These are phyloP conservation scores for Schizothecium vesticola DNA, from an alignment of 495 filamentous ascomycete genomes.

Conservation along the genomic window DNA sequence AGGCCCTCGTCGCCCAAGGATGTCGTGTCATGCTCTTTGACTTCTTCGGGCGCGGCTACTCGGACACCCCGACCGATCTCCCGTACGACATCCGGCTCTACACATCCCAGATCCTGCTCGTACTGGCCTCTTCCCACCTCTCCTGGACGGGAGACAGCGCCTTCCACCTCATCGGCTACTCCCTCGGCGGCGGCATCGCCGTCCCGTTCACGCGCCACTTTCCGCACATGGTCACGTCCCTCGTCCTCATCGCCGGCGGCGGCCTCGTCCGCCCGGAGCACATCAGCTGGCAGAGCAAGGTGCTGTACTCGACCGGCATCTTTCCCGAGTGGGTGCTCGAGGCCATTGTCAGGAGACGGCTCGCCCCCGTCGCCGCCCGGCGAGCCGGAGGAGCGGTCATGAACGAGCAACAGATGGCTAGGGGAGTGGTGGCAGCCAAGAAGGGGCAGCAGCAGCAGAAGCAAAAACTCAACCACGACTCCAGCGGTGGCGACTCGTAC, in stretches of 20 bases:
- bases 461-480: conserved; percentile 22
- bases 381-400: conserved; percentile 1
- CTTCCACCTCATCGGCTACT: conserved; percentile 76
- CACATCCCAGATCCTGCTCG: conserved; percentile 65
- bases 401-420: conserved; percentile 26
- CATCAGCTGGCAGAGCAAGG: conserved; percentile 34
- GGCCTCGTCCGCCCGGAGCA: conserved; percentile 48
- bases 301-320: conserved; percentile 39
- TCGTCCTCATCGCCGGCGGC: conserved; percentile 71
- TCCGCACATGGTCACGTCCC: conserved; percentile 57
- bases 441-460: conserved; percentile 10
- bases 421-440: conserved; percentile 24
- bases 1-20: conserved; percentile 59
- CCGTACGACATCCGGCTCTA: conserved; percentile 68
- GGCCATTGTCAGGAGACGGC: conserved; percentile 49
- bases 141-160: conserved; percentile 41
- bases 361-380: conserved; percentile 30
- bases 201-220: conserved; percentile 67
- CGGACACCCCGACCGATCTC: conserved; percentile 59
- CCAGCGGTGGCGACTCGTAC: conserved; percentile 34
- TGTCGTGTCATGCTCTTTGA: conserved; percentile 77
- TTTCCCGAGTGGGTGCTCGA: conserved; percentile 51
- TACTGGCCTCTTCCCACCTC: conserved; percentile 58
- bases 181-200: conserved; percentile 72
- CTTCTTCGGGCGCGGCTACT: conserved; percentile 77